Percentiles rank a stretch among this genome's conserved stretches.
phyloP scores from a whole-genome alignment of 2,329 filamentous ascomycete species.

The Microcyclosporella mali region DNA sequence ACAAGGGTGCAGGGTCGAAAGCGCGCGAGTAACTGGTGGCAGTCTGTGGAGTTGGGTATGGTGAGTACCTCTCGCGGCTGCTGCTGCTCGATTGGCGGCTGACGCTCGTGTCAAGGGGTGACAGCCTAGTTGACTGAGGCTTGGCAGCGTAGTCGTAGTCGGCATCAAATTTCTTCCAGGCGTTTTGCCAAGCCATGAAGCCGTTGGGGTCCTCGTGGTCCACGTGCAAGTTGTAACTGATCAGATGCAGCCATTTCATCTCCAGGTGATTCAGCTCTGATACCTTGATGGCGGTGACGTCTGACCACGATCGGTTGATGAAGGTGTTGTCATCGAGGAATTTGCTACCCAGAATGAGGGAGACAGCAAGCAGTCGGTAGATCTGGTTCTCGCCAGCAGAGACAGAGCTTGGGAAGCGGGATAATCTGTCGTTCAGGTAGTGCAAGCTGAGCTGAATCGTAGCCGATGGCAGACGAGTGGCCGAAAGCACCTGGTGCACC shows the following conservation, averaged over 20 bases:
- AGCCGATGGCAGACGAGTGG: constrained; percentile 81
- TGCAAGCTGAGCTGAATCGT: constrained; percentile 87
- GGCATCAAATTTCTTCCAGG: constrained; percentile 59
- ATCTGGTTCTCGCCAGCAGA: constrained; percentile 58
- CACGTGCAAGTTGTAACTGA: constrained; percentile 79
- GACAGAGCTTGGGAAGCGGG: constrained; percentile 28
- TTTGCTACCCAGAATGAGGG: constrained; percentile 83
- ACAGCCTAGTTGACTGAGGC: constrained; percentile 44
- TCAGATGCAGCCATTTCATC: constrained; percentile 77
- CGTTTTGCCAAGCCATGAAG: constrained; percentile 58
- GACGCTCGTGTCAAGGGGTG: constrained; percentile 60
- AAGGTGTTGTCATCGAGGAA: constrained; percentile 97
- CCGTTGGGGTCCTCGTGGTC: constrained; percentile 73
- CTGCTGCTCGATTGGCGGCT: constrained; percentile 44
- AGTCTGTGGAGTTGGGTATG: constrained; percentile 33
- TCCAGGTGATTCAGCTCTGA: constrained; percentile 79
- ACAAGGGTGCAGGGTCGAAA: constrained; percentile 25
- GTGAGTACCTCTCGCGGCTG: constrained; percentile 39
- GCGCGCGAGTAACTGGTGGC: constrained; percentile 18
- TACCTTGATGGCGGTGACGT: constrained; percentile 85
- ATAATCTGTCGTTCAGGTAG: constrained; percentile 76
- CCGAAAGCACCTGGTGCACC: constrained; percentile 82
- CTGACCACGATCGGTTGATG: constrained; percentile 93
- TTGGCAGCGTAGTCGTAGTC: constrained; percentile 39
- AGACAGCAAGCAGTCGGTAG: constrained; percentile 81